Conservation (phyloP, 1,284 basidiomycete species). For the Cryptococcus maquisensis region DNA sequence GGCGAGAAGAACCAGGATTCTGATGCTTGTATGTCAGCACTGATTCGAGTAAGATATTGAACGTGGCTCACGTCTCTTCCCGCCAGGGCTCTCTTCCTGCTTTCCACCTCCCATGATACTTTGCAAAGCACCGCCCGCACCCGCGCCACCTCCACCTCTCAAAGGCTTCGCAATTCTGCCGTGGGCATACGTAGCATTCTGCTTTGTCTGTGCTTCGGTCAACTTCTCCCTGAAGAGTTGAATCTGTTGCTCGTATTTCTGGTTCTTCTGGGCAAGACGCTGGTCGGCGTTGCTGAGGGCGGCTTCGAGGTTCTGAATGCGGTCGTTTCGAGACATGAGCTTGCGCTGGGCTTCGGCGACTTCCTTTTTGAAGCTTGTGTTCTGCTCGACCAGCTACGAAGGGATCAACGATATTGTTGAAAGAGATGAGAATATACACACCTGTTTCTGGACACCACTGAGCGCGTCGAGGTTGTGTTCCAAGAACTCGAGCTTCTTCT, state of each 20-base stretch:
- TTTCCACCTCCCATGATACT: conserved; percentile 17
- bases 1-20: conserved; percentile 17
- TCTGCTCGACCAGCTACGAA: conserved; percentile 90
- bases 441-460: conserved; percentile 95
- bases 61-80: conserved; percentile 31
- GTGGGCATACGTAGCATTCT: conserved; percentile 55
- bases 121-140: background rate
- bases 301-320: conserved; percentile 91
- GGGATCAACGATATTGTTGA: conserved; percentile 4
- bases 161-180: conserved; percentile 89
- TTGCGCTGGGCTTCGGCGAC: conserved; percentile 95
- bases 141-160: conserved; percentile 75
- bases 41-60: background rate
- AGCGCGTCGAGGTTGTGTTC: conserved; percentile 96
- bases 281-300: conserved; percentile 90
- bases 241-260: conserved; percentile 90
- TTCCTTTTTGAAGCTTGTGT: conserved; percentile 95
- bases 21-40: background rate
- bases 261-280: conserved; percentile 81
- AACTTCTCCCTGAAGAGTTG: conserved; percentile 86
- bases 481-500: conserved; percentile 98
- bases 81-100: conserved; percentile 28
- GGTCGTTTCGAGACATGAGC: conserved; percentile 89
- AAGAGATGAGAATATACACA: conserved; percentile 28
- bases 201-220: conserved; percentile 64